phyloP scores from a whole-genome alignment of 2,329 filamentous ascomycete genomes.

The Cryphonectria radicalis region DNA sequence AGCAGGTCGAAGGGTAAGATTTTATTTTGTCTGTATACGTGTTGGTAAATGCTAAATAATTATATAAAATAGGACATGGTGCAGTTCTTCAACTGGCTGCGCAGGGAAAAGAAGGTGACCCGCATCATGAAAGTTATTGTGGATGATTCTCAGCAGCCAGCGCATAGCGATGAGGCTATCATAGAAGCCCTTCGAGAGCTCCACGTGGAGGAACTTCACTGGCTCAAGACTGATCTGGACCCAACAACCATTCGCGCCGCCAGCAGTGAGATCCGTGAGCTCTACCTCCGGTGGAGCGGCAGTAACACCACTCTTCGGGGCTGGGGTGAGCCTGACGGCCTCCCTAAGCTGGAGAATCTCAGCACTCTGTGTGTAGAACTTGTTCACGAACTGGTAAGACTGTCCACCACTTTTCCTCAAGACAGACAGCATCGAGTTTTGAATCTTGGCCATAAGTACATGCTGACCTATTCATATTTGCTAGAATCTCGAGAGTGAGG shows the following conservation, averaged over 20 bases:
- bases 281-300: constrained; percentile 9
- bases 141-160: constrained; percentile 9
- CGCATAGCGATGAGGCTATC: constrained; percentile 14
- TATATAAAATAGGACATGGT: not conserved
- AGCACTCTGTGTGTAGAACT: not conserved
- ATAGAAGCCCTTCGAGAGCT: not conserved
- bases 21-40: not conserved
- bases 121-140: constrained; percentile 5
- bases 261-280: not conserved
- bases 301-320: constrained; percentile 8
- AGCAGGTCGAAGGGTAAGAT: not conserved
- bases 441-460: not conserved
- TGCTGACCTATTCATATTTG: not conserved
- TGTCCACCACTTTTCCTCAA: not conserved
- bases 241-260: not conserved
- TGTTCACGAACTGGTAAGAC: not conserved
- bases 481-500: not conserved
- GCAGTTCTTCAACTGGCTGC: not conserved
- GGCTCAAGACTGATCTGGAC: constrained; percentile 7
- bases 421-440: not conserved
- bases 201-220: constrained; percentile 6
- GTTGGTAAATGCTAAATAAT: not conserved
- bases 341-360: constrained; percentile 1
- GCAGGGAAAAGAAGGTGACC: constrained; percentile 1
- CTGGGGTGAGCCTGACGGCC: constrained; percentile 5